phyloP scores from a whole-genome alignment of 441 rosid species.

The Bruguiera hainesii region DNA sequence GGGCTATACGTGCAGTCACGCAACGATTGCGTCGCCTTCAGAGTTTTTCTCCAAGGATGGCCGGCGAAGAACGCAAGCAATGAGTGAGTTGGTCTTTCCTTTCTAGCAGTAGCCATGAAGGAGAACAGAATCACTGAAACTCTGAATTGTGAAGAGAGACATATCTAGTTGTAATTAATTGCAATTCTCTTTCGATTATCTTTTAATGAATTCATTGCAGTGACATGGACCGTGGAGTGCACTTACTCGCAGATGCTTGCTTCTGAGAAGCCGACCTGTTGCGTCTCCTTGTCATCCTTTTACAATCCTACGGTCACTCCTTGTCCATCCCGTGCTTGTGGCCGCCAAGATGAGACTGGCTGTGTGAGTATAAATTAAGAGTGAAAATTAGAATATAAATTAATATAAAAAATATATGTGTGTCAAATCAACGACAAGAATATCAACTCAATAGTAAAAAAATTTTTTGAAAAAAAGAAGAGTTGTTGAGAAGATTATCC shows the following conservation, averaged over 20 bases:
- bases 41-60: constrained; percentile 35
- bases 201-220: constrained; percentile 24
- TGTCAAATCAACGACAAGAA: no score
- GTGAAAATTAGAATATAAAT: no score
- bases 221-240: constrained; percentile 55
- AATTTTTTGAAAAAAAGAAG: no score
- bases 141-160: no score
- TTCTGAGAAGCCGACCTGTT: constrained; percentile 40
- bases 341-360: constrained; percentile 39
- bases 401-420: no score
- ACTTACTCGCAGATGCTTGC: constrained; percentile 45
- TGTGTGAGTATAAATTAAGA: constrained; percentile 18
- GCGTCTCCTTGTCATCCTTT: constrained; percentile 56
- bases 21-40: constrained; percentile 30
- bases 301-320: constrained; percentile 43
- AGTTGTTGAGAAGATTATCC: no score
- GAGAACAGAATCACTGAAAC: no score
- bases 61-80: constrained; percentile 43
- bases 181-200: no score
- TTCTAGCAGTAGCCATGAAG: not conserved
- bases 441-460: no score
- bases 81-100: constrained; percentile 32
- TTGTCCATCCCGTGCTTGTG: constrained; percentile 50
- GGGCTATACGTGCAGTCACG: constrained; percentile 52
- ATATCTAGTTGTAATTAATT: no score